These are phyloP conservation scores for Eustoma russellianum DNA, from an alignment of 257 asterid species.

Conservation along the genomic window DNA sequence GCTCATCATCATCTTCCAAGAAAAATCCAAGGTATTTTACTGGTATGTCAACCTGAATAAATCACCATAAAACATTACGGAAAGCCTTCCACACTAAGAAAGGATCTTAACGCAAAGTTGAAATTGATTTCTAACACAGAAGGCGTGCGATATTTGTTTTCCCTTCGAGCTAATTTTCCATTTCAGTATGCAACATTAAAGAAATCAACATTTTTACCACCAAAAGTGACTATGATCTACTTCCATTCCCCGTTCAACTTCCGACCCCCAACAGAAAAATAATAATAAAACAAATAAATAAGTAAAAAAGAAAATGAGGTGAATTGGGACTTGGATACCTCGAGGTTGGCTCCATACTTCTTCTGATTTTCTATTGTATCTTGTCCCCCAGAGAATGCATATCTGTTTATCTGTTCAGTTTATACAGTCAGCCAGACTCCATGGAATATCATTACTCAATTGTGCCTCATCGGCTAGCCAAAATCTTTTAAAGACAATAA, in stretches of 20 bases:
- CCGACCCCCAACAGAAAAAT: too few species aligned
- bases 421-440: background rate
- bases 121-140: too few species aligned
- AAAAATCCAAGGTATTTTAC: slow-evolving; percentile 85
- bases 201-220: too few species aligned
- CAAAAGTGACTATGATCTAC: too few species aligned
- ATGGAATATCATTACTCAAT: too few species aligned
- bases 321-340: slow-evolving; percentile 34
- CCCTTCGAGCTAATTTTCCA: too few species aligned
- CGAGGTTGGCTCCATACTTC: slow-evolving; percentile 86
- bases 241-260: too few species aligned
- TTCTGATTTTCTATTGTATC: slow-evolving; percentile 82
- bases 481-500: background rate
- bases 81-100: background rate
- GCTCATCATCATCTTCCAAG: slow-evolving; percentile 84
- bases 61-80: background rate
- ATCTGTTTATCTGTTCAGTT: slow-evolving; percentile 56
- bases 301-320: too few species aligned
- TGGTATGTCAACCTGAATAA: slow-evolving; percentile 75
- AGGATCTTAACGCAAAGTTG: too few species aligned
- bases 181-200: too few species aligned
- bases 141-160: too few species aligned
- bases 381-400: slow-evolving; percentile 95
- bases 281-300: too few species aligned
- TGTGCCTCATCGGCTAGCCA: background rate